phyloP scores from a whole-genome alignment of 371 early-diverging fungal genomes.

The Funneliformis caledonium region DNA sequence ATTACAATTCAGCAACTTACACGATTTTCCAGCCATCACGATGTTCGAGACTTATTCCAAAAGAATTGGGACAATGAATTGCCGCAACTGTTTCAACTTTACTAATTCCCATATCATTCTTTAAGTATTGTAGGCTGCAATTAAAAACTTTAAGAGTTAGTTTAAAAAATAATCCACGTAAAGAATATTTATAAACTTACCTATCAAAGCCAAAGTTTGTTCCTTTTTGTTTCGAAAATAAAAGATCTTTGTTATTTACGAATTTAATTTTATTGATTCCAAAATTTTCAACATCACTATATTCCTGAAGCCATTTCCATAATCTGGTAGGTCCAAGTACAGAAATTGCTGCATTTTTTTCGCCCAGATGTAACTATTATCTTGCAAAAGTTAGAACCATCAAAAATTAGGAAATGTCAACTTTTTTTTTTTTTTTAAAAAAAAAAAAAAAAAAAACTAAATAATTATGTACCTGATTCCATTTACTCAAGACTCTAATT shows the following conservation, averaged over 20 bases:
- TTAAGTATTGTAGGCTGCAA: not conserved
- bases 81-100: constrained; percentile 66
- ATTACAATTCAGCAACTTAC: constrained; percentile 43
- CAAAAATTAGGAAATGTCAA: not conserved
- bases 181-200: not conserved
- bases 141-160: not conserved
- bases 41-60: constrained; percentile 74
- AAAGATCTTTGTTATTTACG: constrained; percentile 57
- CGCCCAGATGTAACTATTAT: not conserved
- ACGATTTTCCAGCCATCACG: constrained; percentile 70
- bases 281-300: constrained; percentile 65
- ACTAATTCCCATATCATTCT: not conserved
- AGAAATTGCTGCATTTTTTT: constrained; percentile 6
- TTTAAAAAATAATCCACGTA: not conserved
- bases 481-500: constrained; percentile 67
- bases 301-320: constrained; percentile 72
- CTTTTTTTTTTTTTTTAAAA: not conserved
- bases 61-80: constrained; percentile 81
- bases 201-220: not conserved
- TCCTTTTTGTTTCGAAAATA: constrained; percentile 28
- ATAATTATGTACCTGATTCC: constrained; percentile 60
- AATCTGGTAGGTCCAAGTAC: constrained; percentile 72
- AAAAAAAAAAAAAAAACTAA: not conserved
- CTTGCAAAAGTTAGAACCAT: not conserved
- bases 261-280: constrained; percentile 55